Evolutionary conservation across 345 rosid genomes (phyloP).

Genomic region (Populus deltoides): DNA sequence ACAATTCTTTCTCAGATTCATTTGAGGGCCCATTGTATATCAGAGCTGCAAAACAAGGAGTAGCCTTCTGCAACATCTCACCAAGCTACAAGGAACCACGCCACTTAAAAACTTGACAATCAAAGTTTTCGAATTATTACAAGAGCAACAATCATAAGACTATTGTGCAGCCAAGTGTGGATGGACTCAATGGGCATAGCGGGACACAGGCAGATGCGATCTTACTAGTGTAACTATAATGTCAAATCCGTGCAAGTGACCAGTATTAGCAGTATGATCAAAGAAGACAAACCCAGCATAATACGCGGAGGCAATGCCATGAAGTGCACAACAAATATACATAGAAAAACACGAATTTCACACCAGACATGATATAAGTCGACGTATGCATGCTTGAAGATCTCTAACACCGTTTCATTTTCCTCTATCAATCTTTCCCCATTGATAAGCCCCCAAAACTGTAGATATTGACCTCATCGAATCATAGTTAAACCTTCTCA

Average conservation of each 20-base stretch:
- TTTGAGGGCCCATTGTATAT: neutral
- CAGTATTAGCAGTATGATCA: neutral
- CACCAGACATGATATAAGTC: neutral
- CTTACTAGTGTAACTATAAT: neutral
- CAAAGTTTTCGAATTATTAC: neutral
- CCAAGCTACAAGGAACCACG: neutral
- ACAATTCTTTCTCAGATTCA: neutral
- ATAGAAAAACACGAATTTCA: neutral
- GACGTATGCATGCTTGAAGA: neutral
- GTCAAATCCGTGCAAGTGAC: neutral
- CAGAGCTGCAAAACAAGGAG: neutral
- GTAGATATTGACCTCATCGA: conserved; percentile 6
- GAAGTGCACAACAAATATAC: neutral
- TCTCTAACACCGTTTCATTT: neutral
- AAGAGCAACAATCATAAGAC: neutral
- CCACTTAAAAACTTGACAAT: neutral
- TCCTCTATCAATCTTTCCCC: conserved; percentile 11
- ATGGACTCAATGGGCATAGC: neutral
- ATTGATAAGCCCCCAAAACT: conserved; percentile 1
- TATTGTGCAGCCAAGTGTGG: too few species aligned
- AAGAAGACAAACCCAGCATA: neutral
- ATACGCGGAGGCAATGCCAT: neutral
- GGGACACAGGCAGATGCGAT: neutral
- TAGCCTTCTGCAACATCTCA: neutral
- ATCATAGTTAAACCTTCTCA: conserved; percentile 39